These are phyloP conservation scores for Globisporangium orthogonon DNA, from an alignment of 352 stramenopile genomes.

Conservation along the genomic window DNA sequence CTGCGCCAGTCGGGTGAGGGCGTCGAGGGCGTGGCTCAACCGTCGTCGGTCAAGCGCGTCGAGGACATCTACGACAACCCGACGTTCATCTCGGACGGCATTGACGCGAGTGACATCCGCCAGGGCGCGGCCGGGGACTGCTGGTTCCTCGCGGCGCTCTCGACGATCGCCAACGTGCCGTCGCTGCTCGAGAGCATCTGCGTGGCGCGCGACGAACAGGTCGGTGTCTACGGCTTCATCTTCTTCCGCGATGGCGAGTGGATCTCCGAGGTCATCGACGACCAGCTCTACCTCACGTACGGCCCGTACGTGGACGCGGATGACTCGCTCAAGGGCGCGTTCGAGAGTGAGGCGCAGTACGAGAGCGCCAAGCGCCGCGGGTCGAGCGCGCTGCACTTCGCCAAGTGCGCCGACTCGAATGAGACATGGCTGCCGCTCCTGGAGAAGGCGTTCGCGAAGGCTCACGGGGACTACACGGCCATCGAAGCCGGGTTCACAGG, in stretches of 20 bases:
- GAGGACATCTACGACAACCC: conserved; percentile 19
- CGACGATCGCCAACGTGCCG: conserved; percentile 62
- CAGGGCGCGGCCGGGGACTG: conserved; percentile 71
- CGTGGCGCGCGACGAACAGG: conserved; percentile 30
- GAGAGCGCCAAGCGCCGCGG: conserved; percentile 17
- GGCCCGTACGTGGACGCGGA: conserved; percentile 16
- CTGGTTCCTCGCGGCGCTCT: conserved; percentile 72
- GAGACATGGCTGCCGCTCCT: conserved; percentile 78
- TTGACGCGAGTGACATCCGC: conserved; percentile 20
- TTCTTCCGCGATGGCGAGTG: conserved; percentile 42
- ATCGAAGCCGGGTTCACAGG: conserved; percentile 50
- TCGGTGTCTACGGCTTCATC: conserved; percentile 44
- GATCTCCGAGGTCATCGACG: conserved; percentile 33
- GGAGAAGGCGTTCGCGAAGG: conserved; percentile 86
- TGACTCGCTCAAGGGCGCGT: conserved; percentile 14
- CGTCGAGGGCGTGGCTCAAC: conserved; percentile 11
- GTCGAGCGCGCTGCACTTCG: conserved; percentile 30
- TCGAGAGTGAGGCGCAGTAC: conserved; percentile 20
- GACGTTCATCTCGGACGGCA: conserved; percentile 20
- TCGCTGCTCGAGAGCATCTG: conserved; percentile 59
- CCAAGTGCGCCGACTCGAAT: conserved; percentile 35
- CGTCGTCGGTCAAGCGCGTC: conserved; percentile 16
- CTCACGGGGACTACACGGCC: conserved; percentile 60
- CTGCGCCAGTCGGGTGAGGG: conserved; percentile 9
- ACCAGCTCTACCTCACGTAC: conserved; percentile 30